Evolutionary conservation across 148 eudicot genomes (phyloP), one percentile per base, ranked within the genome.

Genomic region (Rhododendron henanense): DNA sequence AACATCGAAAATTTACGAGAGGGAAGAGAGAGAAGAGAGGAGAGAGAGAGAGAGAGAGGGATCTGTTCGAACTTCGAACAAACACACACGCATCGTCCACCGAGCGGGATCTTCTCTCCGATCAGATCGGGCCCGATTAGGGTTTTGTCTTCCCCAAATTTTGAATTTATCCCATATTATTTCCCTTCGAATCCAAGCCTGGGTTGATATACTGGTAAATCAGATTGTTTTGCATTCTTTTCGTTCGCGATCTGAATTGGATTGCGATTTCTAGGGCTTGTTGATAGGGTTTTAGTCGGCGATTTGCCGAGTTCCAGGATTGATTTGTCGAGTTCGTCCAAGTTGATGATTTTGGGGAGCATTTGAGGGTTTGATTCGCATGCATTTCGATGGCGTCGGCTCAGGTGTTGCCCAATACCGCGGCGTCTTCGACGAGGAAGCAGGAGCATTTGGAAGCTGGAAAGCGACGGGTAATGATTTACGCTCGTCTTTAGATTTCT

Each of bases 391-490:
- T 95, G 96, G 95, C 94, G 82, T 91, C 94, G 83, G 91, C 91
- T 89, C 93, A 91, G 91, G 94, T 90, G 65, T 74, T 91, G 88
- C 86, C 91, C 16, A 90, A 87, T 78, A 69, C 87, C 25, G 87
- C 81, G 5, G 61, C 7, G 21, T 16, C 61, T 57, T 86, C 90
- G 23, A 86, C 91, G 1, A 91, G 84, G 76, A 96, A 94, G 88
- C 88, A 94, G 82, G 92, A 90, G 92, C 92, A 91, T 87, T 88
- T 94, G 91, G 96, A 94, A 91, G 99, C 99, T 89, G 99, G 98
- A 37, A 94, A 87, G 87, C 92, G 92, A 18, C 81, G 88, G 96
- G 96, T 93, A 92, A 55, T 82, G 86, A 15, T 44, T 41, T 53
- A 10, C 21, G 25, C 5, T 74, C 39, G 1, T 10, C 59, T 21